Percentiles rank a stretch among this genome's conserved stretches.
Evolutionary conservation across 495 filamentous ascomycete species (phyloP).

Genomic region (Filosporella fistucella): DNA sequence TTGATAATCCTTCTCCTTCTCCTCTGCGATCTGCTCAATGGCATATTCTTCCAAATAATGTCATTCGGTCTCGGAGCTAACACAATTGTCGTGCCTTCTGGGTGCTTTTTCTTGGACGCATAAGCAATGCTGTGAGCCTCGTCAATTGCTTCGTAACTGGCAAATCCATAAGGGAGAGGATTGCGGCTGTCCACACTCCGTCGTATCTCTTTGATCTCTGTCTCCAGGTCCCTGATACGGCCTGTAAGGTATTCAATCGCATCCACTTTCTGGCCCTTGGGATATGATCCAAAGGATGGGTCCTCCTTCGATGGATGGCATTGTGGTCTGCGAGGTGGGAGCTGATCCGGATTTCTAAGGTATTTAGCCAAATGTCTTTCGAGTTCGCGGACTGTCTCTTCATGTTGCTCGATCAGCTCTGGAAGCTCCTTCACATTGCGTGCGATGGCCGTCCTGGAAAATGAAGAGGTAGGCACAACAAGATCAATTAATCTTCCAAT

Average conservation of each 20-base stretch:
- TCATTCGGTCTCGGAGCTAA: conserved; percentile 87
- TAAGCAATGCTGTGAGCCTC: conserved; percentile 88
- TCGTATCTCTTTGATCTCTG: conserved; percentile 77
- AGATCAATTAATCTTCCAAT: conserved; percentile 74
- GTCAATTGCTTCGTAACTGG: conserved; percentile 82
- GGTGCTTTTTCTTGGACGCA: conserved; percentile 71
- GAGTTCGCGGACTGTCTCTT: conserved; percentile 71
- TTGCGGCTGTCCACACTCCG: conserved; percentile 79
- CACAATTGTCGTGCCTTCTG: conserved; percentile 69
- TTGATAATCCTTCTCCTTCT: conserved; percentile 71
- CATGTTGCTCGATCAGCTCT: conserved; percentile 77
- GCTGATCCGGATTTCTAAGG: conserved; percentile 75
- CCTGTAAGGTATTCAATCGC: conserved; percentile 90
- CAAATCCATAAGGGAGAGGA: conserved; percentile 88
- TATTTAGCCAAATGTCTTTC: conserved; percentile 86
- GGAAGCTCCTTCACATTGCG: conserved; percentile 89
- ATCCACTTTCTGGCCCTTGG: conserved; percentile 73
- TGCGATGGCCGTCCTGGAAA: conserved; percentile 77
- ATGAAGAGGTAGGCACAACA: conserved; percentile 66
- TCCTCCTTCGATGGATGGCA: conserved; percentile 75
- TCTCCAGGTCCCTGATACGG: conserved; percentile 77
- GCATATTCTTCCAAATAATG: conserved; percentile 94
- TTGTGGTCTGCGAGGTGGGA: conserved; percentile 73
- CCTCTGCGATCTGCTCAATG: conserved; percentile 58
- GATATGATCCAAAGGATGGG: conserved; percentile 47